Conservation (phyloP, 257 asterid species). For the Solanum etuberosum region DNA sequence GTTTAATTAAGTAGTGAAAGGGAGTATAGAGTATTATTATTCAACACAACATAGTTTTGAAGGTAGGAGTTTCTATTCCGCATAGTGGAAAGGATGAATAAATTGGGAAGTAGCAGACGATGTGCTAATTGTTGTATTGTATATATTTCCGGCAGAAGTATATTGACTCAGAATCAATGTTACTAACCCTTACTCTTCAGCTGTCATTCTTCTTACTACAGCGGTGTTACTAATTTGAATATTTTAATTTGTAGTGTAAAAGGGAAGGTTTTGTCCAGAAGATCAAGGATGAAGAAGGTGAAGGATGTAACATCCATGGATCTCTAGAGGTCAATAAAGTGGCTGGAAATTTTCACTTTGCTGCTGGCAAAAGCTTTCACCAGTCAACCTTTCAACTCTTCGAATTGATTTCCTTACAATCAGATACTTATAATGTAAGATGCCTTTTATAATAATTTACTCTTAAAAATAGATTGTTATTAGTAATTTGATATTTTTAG, state of each 20-base stretch:
- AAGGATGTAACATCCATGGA: constrained; percentile 98
- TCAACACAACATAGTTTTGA: background rate
- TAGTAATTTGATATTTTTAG: background rate
- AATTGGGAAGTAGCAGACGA: background rate
- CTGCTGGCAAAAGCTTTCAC: constrained; percentile 82
- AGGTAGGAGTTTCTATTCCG: background rate
- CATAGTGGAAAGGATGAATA: background rate
- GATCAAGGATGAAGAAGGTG: constrained; percentile 88
- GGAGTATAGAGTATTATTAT: background rate
- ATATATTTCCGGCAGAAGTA: background rate
- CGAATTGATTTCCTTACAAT: constrained; percentile 55
- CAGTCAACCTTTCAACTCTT: constrained; percentile 40
- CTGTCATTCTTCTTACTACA: background rate
- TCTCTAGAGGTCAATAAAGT: constrained; percentile 91
- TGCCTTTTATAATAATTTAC: background rate
- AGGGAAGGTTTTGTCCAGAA: constrained; percentile 88
- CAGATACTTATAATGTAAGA: constrained; percentile 69
- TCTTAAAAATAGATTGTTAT: background rate
- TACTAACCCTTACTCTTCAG: background rate
- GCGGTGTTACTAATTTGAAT: background rate
- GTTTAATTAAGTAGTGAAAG: background rate
- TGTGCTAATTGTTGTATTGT: background rate
- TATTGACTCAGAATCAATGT: background rate
- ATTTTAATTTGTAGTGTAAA: constrained; percentile 47
- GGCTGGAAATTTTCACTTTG: constrained; percentile 93